These are phyloP conservation scores for Boletus speciosus DNA, from an alignment of 768 basidiomycete species.

Conservation along the genomic window DNA sequence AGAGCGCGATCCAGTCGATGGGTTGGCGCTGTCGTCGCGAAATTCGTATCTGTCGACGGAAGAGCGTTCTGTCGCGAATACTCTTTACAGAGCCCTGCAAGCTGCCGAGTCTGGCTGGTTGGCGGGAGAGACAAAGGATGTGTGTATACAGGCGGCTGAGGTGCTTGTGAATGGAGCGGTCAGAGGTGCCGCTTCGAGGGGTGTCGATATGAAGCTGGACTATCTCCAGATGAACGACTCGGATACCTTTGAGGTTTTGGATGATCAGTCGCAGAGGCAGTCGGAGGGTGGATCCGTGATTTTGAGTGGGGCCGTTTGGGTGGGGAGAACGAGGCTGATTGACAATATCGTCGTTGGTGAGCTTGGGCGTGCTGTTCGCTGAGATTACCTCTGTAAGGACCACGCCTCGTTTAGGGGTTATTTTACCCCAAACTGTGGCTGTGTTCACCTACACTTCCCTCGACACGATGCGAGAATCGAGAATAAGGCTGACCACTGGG, in stretches of 20 bases:
- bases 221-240: slow-evolving; percentile 90
- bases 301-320: slow-evolving; percentile 82
- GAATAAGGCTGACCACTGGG: slow-evolving; percentile 19
- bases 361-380: slow-evolving; percentile 12
- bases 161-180: slow-evolving; percentile 36
- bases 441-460: neutral
- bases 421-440: slow-evolving; percentile 10
- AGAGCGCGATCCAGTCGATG: slow-evolving; percentile 57
- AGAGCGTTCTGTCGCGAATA: slow-evolving; percentile 62
- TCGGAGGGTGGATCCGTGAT: slow-evolving; percentile 46
- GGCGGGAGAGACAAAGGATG: slow-evolving; percentile 44
- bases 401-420: neutral
- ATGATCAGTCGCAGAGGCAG: slow-evolving; percentile 27
- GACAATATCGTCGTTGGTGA: slow-evolving; percentile 85
- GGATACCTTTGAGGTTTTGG: slow-evolving; percentile 65
- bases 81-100: slow-evolving; percentile 65
- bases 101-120: slow-evolving; percentile 57
- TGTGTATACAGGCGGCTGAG: slow-evolving; percentile 45
- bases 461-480: slow-evolving; percentile 14
- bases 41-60: slow-evolving; percentile 73
- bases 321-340: slow-evolving; percentile 85
- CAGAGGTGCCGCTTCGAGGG: slow-evolving; percentile 30
- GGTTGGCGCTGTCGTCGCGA: slow-evolving; percentile 85
- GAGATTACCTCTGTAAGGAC: neutral
- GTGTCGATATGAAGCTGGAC: slow-evolving; percentile 63